Conservation (phyloP, 306 rosid genomes). For the Mimosa bimucronata region DNA sequence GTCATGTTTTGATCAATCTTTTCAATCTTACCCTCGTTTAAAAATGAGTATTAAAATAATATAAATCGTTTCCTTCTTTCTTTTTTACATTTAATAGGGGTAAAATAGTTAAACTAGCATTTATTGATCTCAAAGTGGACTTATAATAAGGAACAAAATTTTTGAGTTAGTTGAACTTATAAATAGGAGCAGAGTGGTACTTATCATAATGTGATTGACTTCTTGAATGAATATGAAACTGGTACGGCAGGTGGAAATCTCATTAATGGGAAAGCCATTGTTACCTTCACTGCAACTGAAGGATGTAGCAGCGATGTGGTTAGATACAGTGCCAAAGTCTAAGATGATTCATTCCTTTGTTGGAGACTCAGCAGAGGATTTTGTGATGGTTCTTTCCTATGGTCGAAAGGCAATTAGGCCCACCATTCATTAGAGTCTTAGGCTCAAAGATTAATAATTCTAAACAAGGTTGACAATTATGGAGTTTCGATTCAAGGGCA, state of each 20-base stretch:
- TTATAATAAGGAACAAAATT: too few species aligned
- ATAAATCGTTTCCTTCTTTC: too few species aligned
- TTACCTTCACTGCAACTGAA: slow-evolving; percentile 48
- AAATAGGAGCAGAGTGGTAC: too few species aligned
- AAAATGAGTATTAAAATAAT: too few species aligned
- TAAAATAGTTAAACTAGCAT: too few species aligned
- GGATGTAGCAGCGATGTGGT: slow-evolving; percentile 53
- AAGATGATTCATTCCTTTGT: slow-evolving; percentile 37
- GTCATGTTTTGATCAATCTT: too few species aligned
- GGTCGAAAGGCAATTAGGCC: slow-evolving; percentile 37
- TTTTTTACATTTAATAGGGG: too few species aligned
- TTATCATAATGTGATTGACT: neutral
- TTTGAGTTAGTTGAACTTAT: too few species aligned
- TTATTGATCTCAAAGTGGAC: too few species aligned
- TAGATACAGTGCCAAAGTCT: slow-evolving; percentile 42
- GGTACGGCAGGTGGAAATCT: slow-evolving; percentile 57
- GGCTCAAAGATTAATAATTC: neutral
- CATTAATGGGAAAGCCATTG: slow-evolving; percentile 53
- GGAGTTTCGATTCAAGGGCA: neutral
- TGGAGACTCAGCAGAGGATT: slow-evolving; percentile 71
- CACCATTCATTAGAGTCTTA: neutral
- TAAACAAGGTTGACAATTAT: slow-evolving; percentile 7
- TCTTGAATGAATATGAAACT: neutral
- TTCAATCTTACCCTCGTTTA: too few species aligned
- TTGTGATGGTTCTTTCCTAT: slow-evolving; percentile 65